Base-by-base conservation (phyloP, 345 rosid genomes). In the Gynandropsis gynandra region DNA sequence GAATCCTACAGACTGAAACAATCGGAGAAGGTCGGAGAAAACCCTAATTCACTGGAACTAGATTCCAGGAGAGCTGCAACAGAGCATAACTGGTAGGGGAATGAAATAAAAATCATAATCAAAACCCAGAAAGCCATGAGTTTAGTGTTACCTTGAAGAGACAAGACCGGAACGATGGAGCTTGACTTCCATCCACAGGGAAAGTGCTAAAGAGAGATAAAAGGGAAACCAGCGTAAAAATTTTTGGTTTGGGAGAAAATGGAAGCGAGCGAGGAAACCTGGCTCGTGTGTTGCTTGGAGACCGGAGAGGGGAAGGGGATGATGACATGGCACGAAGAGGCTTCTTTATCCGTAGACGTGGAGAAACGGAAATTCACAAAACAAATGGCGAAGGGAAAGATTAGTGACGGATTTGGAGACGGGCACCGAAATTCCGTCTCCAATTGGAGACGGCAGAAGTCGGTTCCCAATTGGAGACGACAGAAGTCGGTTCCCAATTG, bases 171-270 rank as follows among this genome's bases (percentile, higher is more conserved):
- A 66, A 12, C 72, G 71, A 32, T 63, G 75, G 56, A 86, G 49
- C 73, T 74, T 76, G 57, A 75, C 72, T 24, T 74, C 89, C 93
- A 83, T 83, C 49, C 54, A 61, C 63, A 67, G 63, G 69, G 48
- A 67, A 42, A 40, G 40, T 47, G 19, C 10, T 16, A 1, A 33
- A n/a, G n/a, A n/a, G n/a, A n/a, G n/a, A n/a, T n/a, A n/a, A n/a
- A n/a, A n/a, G n/a, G n/a, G n/a, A 50, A 33, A 31, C 41, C 54
- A 47, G 68, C 19, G 39, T 62, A 67, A 66, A 55, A 56, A 42
- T n/a, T 19, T 47, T 56, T 49, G 65, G 54, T 15, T 10, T 18
- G 51, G 42, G 58, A 64, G 66, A 67, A 68, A 66, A 36, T 35
- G 57, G 39, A 24, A 44, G 48, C 41, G 47, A 53, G 44, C 45